A percentile compares a stretch with the other conserved stretches of the same genome.
These are phyloP conservation scores for Meira miltonrushii DNA, from an alignment of 1,284 basidiomycete species.

Conservation along the genomic window DNA sequence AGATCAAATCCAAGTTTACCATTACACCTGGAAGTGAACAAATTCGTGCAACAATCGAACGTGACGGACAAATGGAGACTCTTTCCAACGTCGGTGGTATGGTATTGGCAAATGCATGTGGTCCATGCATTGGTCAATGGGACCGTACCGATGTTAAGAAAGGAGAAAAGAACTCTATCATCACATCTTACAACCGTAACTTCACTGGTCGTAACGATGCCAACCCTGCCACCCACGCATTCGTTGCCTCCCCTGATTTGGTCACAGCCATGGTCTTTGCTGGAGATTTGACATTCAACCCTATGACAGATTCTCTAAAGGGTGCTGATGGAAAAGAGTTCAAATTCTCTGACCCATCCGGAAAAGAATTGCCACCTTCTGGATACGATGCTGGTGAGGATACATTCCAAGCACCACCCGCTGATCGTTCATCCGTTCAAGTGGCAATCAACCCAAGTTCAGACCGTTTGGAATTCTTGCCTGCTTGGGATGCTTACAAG, in stretches of 20 bases:
- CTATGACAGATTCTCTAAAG: slow-evolving; percentile 79
- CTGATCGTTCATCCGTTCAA: slow-evolving; percentile 72
- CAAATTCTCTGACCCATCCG: slow-evolving; percentile 86
- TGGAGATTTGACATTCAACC: slow-evolving; percentile 93
- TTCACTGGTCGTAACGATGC: slow-evolving; percentile 99
- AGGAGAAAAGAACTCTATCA: slow-evolving; percentile 84
- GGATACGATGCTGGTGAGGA: slow-evolving; percentile 96
- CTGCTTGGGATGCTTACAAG: slow-evolving; percentile 88
- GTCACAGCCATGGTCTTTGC: slow-evolving; percentile 97
- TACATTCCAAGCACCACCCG: slow-evolving; percentile 92
- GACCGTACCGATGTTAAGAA: slow-evolving; percentile 93
- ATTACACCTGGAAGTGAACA: slow-evolving; percentile 98
- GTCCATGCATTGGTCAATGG: slow-evolving; percentile 99
- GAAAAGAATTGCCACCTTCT: slow-evolving; percentile 83
- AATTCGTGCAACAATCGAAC: slow-evolving; percentile 92
- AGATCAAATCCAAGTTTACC: slow-evolving; percentile 88
- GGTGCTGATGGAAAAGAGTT: slow-evolving; percentile 93
- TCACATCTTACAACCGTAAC: slow-evolving; percentile 99
- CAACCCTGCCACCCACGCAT: slow-evolving; percentile 97
- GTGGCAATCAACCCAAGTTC: slow-evolving; percentile 83
- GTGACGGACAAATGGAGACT: slow-evolving; percentile 84
- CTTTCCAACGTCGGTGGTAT: slow-evolving; percentile 85
- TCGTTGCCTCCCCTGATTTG: slow-evolving; percentile 95
- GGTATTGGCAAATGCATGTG: slow-evolving; percentile 96
- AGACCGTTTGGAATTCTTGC: slow-evolving; percentile 89